Percentiles rank a stretch among this genome's conserved stretches.
Evolutionary conservation across 345 rosid species (phyloP).

Genomic region (Salix arbutifolia): DNA sequence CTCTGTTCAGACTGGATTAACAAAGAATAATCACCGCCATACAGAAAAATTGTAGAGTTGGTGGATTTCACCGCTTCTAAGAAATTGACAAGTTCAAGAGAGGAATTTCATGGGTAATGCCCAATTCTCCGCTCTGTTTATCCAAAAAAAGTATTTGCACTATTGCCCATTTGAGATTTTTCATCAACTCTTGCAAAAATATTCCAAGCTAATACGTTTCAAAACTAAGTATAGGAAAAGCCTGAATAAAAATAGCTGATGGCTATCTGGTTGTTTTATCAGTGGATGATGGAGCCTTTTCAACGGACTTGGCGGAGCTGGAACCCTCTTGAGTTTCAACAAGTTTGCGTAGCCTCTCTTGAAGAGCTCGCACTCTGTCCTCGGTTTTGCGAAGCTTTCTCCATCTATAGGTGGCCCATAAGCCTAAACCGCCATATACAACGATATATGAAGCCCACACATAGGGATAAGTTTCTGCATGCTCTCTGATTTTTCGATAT

Average conservation of each 20-base stretch:
- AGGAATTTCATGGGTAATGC: background rate
- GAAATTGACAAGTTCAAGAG: background rate
- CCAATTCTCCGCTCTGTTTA: background rate
- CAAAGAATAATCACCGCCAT: background rate
- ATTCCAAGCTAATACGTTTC: background rate
- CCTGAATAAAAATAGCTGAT: background rate
- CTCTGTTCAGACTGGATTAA: background rate
- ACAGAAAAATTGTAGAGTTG: background rate
- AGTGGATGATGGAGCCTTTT: constrained; percentile 1
- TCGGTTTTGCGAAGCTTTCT: constrained; percentile 83
- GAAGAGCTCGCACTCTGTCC: constrained; percentile 80
- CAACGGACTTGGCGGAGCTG: background rate
- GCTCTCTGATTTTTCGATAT: constrained; percentile 60
- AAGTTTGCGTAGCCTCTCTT: constrained; percentile 52
- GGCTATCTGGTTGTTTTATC: constrained; percentile 7
- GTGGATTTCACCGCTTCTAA: background rate
- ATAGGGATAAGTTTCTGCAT: constrained; percentile 77
- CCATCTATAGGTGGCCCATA: constrained; percentile 74
- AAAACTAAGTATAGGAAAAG: background rate
- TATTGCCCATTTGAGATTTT: background rate
- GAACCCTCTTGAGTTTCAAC: constrained; percentile 49
- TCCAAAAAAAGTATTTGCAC: background rate
- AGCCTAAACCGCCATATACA: constrained; percentile 77
- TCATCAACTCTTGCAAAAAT: background rate
- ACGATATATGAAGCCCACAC: constrained; percentile 88